These are phyloP conservation scores for Thielaviopsis punctulata DNA, from an alignment of 2,329 filamentous ascomycete genomes.

Conservation along the genomic window DNA sequence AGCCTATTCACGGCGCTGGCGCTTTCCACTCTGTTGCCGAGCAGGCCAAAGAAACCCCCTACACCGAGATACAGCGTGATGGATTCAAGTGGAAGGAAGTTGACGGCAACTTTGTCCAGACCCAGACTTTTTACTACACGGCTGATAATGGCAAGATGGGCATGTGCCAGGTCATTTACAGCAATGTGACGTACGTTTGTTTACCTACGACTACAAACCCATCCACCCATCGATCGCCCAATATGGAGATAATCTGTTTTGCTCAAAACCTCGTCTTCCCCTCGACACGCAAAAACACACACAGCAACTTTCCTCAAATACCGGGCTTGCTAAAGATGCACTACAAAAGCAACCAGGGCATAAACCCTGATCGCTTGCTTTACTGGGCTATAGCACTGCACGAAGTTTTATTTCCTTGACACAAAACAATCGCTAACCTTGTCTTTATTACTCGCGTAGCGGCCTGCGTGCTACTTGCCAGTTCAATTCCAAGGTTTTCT, in stretches of 20 bases:
- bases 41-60: constrained; percentile 61
- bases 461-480: constrained; percentile 81
- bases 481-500: constrained; percentile 90
- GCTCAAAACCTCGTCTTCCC: neutral
- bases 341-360: too few species aligned
- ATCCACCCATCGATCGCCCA: constrained; percentile 8
- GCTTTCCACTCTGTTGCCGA: constrained; percentile 75
- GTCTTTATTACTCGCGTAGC: constrained; percentile 27
- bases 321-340: too few species aligned
- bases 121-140: constrained; percentile 82
- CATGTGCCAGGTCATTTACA: constrained; percentile 88
- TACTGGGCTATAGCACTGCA: too few species aligned
- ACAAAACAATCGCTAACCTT: neutral
- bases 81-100: constrained; percentile 70
- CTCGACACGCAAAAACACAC: neutral
- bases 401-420: neutral
- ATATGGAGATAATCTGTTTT: too few species aligned
- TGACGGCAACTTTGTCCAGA: constrained; percentile 82
- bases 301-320: too few species aligned
- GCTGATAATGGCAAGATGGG: constrained; percentile 60
- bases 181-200: constrained; percentile 68
- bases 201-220: neutral
- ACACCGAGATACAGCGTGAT: constrained; percentile 59
- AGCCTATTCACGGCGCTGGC: constrained; percentile 82
- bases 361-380: neutral